These are phyloP conservation scores for Phytopythium delawarense DNA, from an alignment of 352 stramenopile species.

Conservation along the genomic window DNA sequence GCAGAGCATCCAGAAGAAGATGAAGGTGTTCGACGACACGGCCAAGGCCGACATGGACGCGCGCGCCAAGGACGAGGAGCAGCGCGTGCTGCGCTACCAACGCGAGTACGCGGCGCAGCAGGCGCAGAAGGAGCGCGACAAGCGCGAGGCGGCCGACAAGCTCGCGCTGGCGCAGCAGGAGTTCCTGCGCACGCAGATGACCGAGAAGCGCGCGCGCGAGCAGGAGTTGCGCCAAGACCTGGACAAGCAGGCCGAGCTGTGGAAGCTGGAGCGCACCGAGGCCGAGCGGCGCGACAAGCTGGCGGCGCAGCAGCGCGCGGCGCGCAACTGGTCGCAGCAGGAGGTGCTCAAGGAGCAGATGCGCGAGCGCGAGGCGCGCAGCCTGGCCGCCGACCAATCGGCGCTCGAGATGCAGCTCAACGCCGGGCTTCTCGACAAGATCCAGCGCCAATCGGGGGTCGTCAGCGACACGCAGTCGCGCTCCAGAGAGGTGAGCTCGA, in stretches of 20 bases:
- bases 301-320: constrained; percentile 40
- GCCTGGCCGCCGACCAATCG: constrained; percentile 63
- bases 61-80: constrained; percentile 58
- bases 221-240: constrained; percentile 45
- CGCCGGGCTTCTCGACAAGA: constrained; percentile 59
- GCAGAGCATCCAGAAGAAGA: constrained; percentile 72
- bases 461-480: constrained; percentile 68
- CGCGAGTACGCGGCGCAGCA: constrained; percentile 60
- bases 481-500: constrained; percentile 53
- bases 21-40: constrained; percentile 84
- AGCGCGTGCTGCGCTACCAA: constrained; percentile 57
- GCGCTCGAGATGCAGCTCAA: constrained; percentile 74
- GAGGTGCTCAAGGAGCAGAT: constrained; percentile 70
- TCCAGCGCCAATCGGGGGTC: constrained; percentile 56
- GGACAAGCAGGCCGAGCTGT: constrained; percentile 81
- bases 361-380: constrained; percentile 51
- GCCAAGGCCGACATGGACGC: constrained; percentile 63
- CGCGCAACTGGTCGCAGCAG: constrained; percentile 57
- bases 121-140: constrained; percentile 44
- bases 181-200: constrained; percentile 54
- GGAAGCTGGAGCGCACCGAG: constrained; percentile 58
- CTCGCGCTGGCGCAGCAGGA: constrained; percentile 47
- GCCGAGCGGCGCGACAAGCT: constrained; percentile 51
- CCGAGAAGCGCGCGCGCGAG: constrained; percentile 68
- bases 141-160: constrained; percentile 46